Base-by-base conservation (phyloP, 176 grass and related monocot species). In the Pontederia crassipes region DNA sequence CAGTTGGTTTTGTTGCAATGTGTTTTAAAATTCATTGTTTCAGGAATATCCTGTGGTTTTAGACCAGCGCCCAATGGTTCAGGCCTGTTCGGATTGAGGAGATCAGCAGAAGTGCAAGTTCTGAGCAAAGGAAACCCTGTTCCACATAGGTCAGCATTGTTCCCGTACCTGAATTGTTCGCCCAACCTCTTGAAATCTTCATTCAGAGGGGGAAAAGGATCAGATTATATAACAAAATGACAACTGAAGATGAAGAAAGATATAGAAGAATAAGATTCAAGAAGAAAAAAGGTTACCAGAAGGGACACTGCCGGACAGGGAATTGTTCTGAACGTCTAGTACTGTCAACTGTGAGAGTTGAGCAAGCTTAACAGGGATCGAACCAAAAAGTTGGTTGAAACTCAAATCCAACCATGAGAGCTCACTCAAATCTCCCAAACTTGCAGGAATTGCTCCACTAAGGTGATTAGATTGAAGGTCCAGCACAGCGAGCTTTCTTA, bases 1-100 rank as follows among this genome's bases (percentile, higher is more conserved):
- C 83, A 86, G 57, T 27, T 74, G 7, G 65, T 17, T 14, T 52
- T 67, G 29, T 20, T 72, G 88, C 88, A 87, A 46, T 62, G 83
- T 1, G 61, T 67, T 24, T 46, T 24, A 28, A 48, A 52, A 46
- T 59, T 59, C n/a, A 48, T 16, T 45, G 81, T 48, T 0, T 59
- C 65, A 8, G 89, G 59, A 58, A 54, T 64, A 49, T 52, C 72
- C 55, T 78, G 63, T 17, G 86, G 72, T 57, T 64, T 18, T 35
- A 90, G 68, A 8, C 92, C 74, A 2, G 87, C 87, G 61, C 87
- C 82, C 77, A 91, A 91, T 2, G 93, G 87, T 78, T 91, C 82
- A 1, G 87, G 87, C 73, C 79, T 79, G 45, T 80, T 86, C 0
- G 84, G 81, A 52, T 74, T 74, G 54, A 77, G 75, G 67, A 83